These are phyloP conservation scores for Kwoniella heveanensis DNA, from an alignment of 768 basidiomycete genomes.

Conservation along the genomic window DNA sequence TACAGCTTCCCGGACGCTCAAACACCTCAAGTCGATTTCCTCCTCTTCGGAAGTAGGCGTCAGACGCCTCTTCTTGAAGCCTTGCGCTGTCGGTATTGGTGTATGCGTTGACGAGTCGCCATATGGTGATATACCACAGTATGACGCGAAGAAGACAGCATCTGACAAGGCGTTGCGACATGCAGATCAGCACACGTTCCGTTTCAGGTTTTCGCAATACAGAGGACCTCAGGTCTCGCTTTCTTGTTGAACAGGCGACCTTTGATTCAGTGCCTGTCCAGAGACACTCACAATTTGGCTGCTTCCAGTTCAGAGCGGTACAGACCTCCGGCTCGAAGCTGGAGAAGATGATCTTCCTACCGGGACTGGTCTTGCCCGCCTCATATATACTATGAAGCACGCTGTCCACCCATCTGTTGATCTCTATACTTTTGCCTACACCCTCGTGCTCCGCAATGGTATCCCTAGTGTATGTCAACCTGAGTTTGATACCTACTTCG, in stretches of 20 bases:
- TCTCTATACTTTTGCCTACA: conserved; percentile 64
- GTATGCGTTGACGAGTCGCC: background rate
- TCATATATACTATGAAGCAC: conserved; percentile 82
- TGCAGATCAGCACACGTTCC: too few relatives aligned
- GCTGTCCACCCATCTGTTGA: conserved; percentile 81
- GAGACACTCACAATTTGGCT: conserved; percentile 79
- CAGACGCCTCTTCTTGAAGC: conserved; percentile 25
- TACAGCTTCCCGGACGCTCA: conserved; percentile 84
- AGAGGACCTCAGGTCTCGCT: too few relatives aligned
- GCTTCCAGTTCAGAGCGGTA: conserved; percentile 95
- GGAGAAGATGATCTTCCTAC: conserved; percentile 83
- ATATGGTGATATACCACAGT: conserved; percentile 68
- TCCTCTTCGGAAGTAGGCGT: conserved; percentile 50
- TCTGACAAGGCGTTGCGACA: conserved; percentile 33
- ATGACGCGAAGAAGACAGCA: conserved; percentile 90
- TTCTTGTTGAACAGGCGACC: too few relatives aligned
- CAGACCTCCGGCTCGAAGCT: conserved; percentile 90
- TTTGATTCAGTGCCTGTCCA: too few relatives aligned
- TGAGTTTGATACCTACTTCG: conserved; percentile 73
- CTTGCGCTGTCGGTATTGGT: background rate
- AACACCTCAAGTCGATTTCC: conserved; percentile 59
- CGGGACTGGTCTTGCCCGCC: conserved; percentile 60
- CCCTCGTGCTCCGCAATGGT: conserved; percentile 59
- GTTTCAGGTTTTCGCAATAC: too few relatives aligned
- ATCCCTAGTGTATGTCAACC: conserved; percentile 73